Conservation (phyloP, 495 filamentous ascomycete genomes). For the Chaetomidium leptoderma region DNA sequence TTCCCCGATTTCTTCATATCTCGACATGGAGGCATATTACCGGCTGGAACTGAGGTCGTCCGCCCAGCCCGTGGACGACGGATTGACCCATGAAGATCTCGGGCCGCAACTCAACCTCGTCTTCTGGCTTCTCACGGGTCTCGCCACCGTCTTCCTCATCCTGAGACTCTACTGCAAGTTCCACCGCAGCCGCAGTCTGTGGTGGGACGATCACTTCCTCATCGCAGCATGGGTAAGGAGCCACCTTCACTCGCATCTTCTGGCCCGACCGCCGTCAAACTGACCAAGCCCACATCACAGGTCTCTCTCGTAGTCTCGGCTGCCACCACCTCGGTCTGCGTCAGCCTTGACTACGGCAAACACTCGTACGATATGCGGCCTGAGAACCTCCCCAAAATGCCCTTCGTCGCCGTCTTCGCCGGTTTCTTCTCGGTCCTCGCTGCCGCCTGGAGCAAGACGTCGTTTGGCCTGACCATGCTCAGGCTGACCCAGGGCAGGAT, state of each 20-base stretch:
- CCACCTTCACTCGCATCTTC: too few relatives aligned
- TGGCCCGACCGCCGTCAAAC: background rate
- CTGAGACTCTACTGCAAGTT: slow-evolving; percentile 33
- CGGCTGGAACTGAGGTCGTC: background rate
- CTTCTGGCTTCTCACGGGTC: slow-evolving; percentile 32
- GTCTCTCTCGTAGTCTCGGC: slow-evolving; percentile 16
- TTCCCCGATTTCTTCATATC: too few relatives aligned
- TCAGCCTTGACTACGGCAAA: slow-evolving; percentile 27
- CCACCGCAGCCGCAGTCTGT: slow-evolving; percentile 21
- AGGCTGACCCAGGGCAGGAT: slow-evolving; percentile 22
- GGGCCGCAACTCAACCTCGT: slow-evolving; percentile 33
- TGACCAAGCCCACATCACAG: background rate
- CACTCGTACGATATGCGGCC: slow-evolving; percentile 22
- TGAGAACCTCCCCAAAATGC: slow-evolving; percentile 18
- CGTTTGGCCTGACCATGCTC: slow-evolving; percentile 28
- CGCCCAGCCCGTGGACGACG: background rate
- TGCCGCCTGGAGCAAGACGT: slow-evolving; percentile 24
- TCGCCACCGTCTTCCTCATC: slow-evolving; percentile 26
- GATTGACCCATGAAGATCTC: slow-evolving; percentile 20
- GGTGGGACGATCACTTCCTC: slow-evolving; percentile 35
- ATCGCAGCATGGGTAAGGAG: slow-evolving; percentile 27
- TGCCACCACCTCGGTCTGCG: slow-evolving; percentile 23
- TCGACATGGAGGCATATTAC: background rate
- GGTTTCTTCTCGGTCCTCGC: slow-evolving; percentile 27
- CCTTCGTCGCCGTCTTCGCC: slow-evolving; percentile 20